Evolutionary conservation across 2,329 filamentous ascomycete species (phyloP).

Genomic region (Diaporthe velutina): DNA sequence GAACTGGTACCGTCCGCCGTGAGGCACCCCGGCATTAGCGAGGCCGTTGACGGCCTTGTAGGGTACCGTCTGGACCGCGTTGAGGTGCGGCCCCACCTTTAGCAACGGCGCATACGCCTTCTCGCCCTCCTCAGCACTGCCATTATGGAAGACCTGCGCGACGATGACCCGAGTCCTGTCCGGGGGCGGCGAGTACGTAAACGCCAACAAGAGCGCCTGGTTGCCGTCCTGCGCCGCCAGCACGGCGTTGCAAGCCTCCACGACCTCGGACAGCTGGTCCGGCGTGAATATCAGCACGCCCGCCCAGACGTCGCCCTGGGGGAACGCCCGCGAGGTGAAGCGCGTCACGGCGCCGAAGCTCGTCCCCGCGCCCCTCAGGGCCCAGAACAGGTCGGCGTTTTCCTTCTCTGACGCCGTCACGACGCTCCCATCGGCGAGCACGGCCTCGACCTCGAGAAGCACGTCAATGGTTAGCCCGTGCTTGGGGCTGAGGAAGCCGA

Average conservation of each 20-base stretch:
- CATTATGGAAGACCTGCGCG: conserved; percentile 51
- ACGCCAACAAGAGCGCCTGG: conserved; percentile 35
- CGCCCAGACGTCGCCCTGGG: conserved; percentile 49
- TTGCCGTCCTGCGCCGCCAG: conserved; percentile 44
- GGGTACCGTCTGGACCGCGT: conserved; percentile 54
- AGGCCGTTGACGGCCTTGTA: conserved; percentile 56
- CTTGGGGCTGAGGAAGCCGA: conserved; percentile 66
- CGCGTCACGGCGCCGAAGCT: conserved; percentile 59
- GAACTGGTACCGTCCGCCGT: conserved; percentile 53
- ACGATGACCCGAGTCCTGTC: conserved; percentile 47
- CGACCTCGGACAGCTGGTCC: conserved; percentile 46
- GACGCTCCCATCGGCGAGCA: conserved; percentile 53
- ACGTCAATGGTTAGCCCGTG: conserved; percentile 64
- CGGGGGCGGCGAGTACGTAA: conserved; percentile 45
- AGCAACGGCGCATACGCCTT: conserved; percentile 53
- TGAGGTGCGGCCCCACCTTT: conserved; percentile 51
- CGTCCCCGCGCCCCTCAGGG: conserved; percentile 54
- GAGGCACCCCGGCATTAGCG: conserved; percentile 51
- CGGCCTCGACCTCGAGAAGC: conserved; percentile 54
- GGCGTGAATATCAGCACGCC: conserved; percentile 46
- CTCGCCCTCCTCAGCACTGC: conserved; percentile 51
- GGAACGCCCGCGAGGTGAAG: conserved; percentile 51
- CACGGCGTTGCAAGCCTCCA: conserved; percentile 49
- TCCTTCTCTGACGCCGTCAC: conserved; percentile 56
- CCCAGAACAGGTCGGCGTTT: conserved; percentile 59